A percentile compares a stretch with the other conserved stretches of the same genome.
phyloP scores from a whole-genome alignment of 495 filamentous ascomycete genomes.

The Aspergillus sparsus region DNA sequence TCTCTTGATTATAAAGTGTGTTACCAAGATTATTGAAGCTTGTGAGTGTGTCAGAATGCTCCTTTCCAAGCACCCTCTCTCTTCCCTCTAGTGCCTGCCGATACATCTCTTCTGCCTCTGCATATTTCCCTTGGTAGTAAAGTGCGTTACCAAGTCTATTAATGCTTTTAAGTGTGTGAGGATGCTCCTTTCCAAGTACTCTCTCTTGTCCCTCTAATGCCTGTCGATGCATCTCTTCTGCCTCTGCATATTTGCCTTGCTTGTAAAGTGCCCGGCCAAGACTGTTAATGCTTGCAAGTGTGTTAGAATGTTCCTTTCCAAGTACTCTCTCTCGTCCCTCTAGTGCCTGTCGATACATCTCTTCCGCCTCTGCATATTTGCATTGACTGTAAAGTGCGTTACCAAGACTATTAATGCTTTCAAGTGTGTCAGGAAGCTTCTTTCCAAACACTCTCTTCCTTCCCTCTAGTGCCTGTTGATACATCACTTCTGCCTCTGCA shows the following conservation, averaged over 20 bases:
- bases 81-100: slow-evolving; percentile 2
- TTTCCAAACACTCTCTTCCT: background rate
- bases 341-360: background rate
- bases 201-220: background rate
- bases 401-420: background rate
- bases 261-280: background rate
- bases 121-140: background rate
- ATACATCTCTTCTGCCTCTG: background rate
- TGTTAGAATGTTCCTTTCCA: background rate
- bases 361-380: background rate
- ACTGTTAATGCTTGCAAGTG: background rate
- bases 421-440: background rate
- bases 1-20: background rate
- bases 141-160: background rate
- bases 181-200: background rate
- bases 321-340: background rate
- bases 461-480: background rate
- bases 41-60: slow-evolving; percentile 2
- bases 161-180: background rate
- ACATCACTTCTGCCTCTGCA: background rate
- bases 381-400: background rate
- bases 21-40: background rate
- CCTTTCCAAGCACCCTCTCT: slow-evolving; percentile 1
- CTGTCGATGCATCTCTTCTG: background rate
- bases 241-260: background rate